Evolutionary conservation across 2,329 filamentous ascomycete species (phyloP), one percentile per base, ranked within the genome.

Genomic region (Paecilomyces fulvus): DNA sequence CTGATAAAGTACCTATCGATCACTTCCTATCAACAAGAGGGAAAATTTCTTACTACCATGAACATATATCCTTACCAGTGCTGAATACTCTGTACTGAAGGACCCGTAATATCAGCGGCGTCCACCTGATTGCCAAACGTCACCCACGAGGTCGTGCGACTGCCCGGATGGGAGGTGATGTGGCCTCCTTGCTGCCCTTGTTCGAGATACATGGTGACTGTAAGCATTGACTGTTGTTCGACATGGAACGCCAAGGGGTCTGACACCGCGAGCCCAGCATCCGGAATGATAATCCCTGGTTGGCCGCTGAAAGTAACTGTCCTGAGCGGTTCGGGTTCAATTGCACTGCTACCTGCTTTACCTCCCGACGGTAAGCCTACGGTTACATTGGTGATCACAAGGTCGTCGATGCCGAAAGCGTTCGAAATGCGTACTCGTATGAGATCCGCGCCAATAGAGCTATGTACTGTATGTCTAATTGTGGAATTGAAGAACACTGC

Each of bases 351-450:
- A 50, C 81, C 80, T 31, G 79, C 79, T 3, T 71, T 63, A 6
- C 60, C 54, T 9, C 56, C 43, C 0, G n/a, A 48, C 5, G 85
- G 79, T 0, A 85, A 71, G 0, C 83, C 81, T 5, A 88, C 67
- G 0, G 82, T 81, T 0, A 81, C 81, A 1, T 78, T 77, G 0
- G 81, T 83, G 61, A 88, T 81, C 49, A 81, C 77, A 2, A 88
- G 73, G 59, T 83, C 79, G 33, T 78, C 82, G 1, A 76, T 67
- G 2, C 86, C 84, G 61, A 88, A 88, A 0, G 79, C 81, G 65
- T 89, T 88, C 49, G 83, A 86, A 53, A 88, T 75, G 50, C 82
- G 80, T 33, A 88, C 70, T 9, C 85, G 82, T 59, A 88, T 77
- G 21, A 81, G 77, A 2, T 78, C 71, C 2, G 80, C 79, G 1